Percentiles rank a stretch among this genome's conserved stretches.
Evolutionary conservation across 2,329 filamentous ascomycete species (phyloP).

Genomic region (Diaporthe vaccinii): DNA sequence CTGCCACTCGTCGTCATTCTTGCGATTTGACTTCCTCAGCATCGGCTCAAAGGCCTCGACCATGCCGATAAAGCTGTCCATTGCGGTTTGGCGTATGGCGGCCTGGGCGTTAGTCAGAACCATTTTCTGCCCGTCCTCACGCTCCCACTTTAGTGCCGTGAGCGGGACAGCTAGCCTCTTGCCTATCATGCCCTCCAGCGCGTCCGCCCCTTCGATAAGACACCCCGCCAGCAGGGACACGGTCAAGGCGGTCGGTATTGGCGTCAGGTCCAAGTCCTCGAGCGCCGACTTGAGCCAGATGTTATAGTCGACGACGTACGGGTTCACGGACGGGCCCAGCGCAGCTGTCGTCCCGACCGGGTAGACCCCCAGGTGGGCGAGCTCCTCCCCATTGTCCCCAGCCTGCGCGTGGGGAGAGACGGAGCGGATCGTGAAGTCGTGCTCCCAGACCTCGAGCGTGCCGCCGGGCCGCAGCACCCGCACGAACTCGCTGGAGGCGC

Average conservation of each 20-base stretch:
- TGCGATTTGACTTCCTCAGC: slow-evolving; percentile 71
- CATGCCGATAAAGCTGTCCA: slow-evolving; percentile 45
- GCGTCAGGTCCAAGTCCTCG: slow-evolving; percentile 65
- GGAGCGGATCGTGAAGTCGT: slow-evolving; percentile 72
- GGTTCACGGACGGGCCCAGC: slow-evolving; percentile 73
- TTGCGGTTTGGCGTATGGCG: slow-evolving; percentile 46
- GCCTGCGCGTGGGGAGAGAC: slow-evolving; percentile 64
- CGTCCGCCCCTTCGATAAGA: slow-evolving; percentile 67
- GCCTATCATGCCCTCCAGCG: slow-evolving; percentile 65
- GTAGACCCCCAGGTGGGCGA: slow-evolving; percentile 13
- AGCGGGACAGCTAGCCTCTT: slow-evolving; percentile 64
- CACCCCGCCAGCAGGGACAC: slow-evolving; percentile 56
- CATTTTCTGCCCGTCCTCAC: slow-evolving; percentile 24
- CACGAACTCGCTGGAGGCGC: slow-evolving; percentile 68
- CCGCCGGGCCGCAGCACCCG: slow-evolving; percentile 72
- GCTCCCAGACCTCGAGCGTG: slow-evolving; percentile 74
- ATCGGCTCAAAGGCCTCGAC: slow-evolving; percentile 73
- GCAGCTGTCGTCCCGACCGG: slow-evolving; percentile 65
- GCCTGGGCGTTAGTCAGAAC: slow-evolving; percentile 43
- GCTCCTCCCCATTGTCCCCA: slow-evolving; percentile 59
- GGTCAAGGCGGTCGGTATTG: slow-evolving; percentile 71
- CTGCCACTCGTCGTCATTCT: slow-evolving; percentile 75
- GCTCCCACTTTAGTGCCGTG: slow-evolving; percentile 39
- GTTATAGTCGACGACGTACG: slow-evolving; percentile 71
- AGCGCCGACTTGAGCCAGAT: slow-evolving; percentile 71